Base-by-base conservation (phyloP, 768 basidiomycete species). In the Suillus clintonianus region DNA sequence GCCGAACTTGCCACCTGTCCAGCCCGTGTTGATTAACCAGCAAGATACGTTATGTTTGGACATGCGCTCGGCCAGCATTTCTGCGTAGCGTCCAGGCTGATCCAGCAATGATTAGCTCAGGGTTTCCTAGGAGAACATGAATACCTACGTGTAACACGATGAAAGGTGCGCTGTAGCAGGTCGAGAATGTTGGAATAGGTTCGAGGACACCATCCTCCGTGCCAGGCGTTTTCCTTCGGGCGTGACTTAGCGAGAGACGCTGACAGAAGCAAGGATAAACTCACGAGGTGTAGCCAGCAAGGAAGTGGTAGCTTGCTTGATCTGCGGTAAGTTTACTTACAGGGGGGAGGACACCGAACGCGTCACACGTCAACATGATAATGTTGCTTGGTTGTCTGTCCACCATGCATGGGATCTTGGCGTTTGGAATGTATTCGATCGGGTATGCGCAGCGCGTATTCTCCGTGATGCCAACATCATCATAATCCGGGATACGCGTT, bases 391-490 rank as follows among this genome's bases (percentile, higher is more conserved):
- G 97, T 78, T 97, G 97, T 50, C 83, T 83, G 69, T 91, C 82
- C 71, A 94, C 92, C 48, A 87, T 70, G 79, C 97, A 99, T 32
- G 97, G 97, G 70, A 99, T 93, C 77, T 92, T 86, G 63, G 97
- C 96, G 74, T 97, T 96, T 65, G 92, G 89, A 69, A 99, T 99
- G 82, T 82, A 94, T 74, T 99, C 97, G 77, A 99, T 99, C 11
- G 97, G 97, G 80, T 99, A 99, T 32, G 97, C 96, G 78, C 97
- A 99, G 56, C 97, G 94, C 30, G 97, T 99, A 83, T 99, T 99
- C 81, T 99, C 97, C 13, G 97, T 99, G 79, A 99, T 99, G 77
- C 89, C 84, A 69, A 95, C 83, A 74, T 99, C 97, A 76, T 98
- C 92, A 80, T 98, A 99, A 80, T 99, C 96, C 57, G 97, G 91